Base-by-base conservation (phyloP, 768 basidiomycete genomes). In the Gloeostereum incarnatum region DNA sequence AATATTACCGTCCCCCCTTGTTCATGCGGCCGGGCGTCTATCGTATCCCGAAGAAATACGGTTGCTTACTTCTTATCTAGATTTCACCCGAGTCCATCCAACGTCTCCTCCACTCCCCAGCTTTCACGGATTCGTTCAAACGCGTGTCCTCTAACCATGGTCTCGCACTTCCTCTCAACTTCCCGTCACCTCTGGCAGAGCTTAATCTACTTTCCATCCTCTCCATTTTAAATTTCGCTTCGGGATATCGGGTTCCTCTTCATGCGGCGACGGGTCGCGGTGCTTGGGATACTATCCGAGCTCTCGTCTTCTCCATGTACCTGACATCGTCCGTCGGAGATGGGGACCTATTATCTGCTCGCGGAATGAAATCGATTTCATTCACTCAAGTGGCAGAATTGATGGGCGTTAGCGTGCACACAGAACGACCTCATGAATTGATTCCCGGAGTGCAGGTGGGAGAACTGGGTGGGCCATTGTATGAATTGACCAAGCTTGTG, bases 221-320 rank as follows among this genome's bases (percentile, higher is more conserved):
- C 29, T 76, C 80, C 2, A 66, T 91, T 11, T 68, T 94, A 23
- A 91, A 91, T 55, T 87, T 92, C 54, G 84, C 72, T 4, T 86
- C 84, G 1, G 85, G 84, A 24, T 92, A 85, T 56, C 81, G 86
- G 18, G 63, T 68, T 4, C 75, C 81, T 4, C 68, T 93, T 26
- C 87, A 86, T 55, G 58, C 60, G 10, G 73, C 75, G 40, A 81
- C 81, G 2, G 76, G 79, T 10, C 76, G 86, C 29, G 88, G 89
- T 16, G 86, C 87, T 44, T 90, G 80, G 72, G 85, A 92, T 56
- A 77, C 75, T 39, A 84, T 91, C 50, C 72, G 82, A 36, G 80
- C 77, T 2, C 70, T 93, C 36, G 65, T 75, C 21, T 76, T 90
- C 49, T 71, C 77, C 10, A 59, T 88, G 45, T 88, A 81, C 57